Evolutionary conservation across 208 protist species (phyloP).

Genomic region (Lotmaria passim): DNA sequence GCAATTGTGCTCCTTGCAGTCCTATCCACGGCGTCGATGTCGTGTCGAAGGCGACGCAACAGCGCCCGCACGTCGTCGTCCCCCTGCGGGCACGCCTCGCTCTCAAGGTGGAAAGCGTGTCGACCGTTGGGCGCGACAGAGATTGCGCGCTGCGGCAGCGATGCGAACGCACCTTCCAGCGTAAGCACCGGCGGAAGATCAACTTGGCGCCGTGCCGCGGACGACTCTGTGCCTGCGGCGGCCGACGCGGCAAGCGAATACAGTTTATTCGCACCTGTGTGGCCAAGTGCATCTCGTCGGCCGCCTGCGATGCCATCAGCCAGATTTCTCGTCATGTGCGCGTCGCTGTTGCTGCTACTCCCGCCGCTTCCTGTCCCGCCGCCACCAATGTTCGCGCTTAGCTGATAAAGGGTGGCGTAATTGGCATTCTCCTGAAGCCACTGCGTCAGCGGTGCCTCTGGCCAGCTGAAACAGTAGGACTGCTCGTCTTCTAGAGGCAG

Average conservation of each 20-base stretch:
- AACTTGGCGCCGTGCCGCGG: slow-evolving; percentile 14
- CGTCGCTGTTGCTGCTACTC: not conserved
- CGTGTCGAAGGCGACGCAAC: slow-evolving; percentile 1
- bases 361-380: not conserved
- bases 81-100: not conserved
- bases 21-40: slow-evolving; percentile 6
- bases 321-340: not conserved
- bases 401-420: slow-evolving; percentile 31
- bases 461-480: slow-evolving; percentile 89
- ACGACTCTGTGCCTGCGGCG: not conserved
- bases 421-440: slow-evolving; percentile 28
- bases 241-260: not conserved
- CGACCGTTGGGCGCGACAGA: not conserved
- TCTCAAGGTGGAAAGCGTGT: not conserved
- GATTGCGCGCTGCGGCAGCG: not conserved
- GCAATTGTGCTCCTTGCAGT: not conserved
- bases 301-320: not conserved
- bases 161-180: not conserved
- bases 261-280: not conserved
- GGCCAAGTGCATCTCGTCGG: not conserved
- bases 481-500: slow-evolving; percentile 68
- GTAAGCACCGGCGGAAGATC: slow-evolving; percentile 29
- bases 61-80: not conserved
- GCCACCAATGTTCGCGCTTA: slow-evolving; percentile 3
- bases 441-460: slow-evolving; percentile 49